Evolutionary conservation across 202 grass and related monocot species (phyloP).

Genomic region (Carex arenaria): DNA sequence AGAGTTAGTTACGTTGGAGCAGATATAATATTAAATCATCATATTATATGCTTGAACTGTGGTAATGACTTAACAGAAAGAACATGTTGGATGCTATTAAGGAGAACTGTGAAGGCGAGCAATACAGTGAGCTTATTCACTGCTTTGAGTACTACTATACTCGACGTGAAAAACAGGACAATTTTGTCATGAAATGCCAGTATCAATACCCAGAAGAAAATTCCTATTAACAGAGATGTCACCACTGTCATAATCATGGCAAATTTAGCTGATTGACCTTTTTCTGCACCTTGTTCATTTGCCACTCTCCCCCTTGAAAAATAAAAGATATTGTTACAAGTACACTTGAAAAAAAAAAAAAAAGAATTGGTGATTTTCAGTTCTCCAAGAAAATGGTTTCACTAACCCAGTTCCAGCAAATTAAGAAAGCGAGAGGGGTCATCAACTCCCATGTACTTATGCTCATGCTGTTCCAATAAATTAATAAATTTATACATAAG

Average conservation of each 20-base stretch:
- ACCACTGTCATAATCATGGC: slow-evolving; percentile 46
- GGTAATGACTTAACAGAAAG: slow-evolving; percentile 46
- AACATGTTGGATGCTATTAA: slow-evolving; percentile 75
- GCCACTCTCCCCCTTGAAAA: slow-evolving; percentile 10
- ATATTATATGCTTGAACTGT: neutral
- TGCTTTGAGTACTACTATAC: slow-evolving; percentile 41
- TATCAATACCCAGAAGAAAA: slow-evolving; percentile 54
- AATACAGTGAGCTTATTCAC: slow-evolving; percentile 41
- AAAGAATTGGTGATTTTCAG: neutral
- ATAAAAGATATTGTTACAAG: neutral
- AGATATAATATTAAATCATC: neutral
- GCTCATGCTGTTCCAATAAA: slow-evolving; percentile 38
- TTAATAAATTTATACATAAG: neutral
- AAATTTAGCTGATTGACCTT: slow-evolving; percentile 47
- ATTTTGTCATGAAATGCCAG: slow-evolving; percentile 45
- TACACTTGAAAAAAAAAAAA: neutral
- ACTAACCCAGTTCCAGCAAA: slow-evolving; percentile 69
- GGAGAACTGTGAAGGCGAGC: slow-evolving; percentile 60
- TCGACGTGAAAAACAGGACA: slow-evolving; percentile 56
- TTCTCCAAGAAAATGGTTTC: neutral
- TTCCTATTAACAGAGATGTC: slow-evolving; percentile 51
- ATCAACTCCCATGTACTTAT: slow-evolving; percentile 82
- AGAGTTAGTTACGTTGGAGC: neutral
- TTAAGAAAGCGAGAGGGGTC: slow-evolving; percentile 64
- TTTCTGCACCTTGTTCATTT: slow-evolving; percentile 69